Base-by-base conservation (phyloP, 345 rosid species). In the Ceriops tagal region DNA sequence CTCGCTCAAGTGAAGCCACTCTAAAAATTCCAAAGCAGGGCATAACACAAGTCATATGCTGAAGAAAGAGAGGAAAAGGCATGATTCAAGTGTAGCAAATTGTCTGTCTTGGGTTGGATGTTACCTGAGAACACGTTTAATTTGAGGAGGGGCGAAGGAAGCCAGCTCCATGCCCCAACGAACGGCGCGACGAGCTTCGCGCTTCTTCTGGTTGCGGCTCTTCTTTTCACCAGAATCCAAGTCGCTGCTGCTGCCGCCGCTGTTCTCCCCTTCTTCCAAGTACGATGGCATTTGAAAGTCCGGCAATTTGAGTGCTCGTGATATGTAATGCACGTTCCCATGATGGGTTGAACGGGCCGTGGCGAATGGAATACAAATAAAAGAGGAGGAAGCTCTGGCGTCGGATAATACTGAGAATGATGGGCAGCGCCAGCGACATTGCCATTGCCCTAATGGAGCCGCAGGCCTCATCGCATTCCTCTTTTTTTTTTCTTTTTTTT, bases 141-240 rank as follows among this genome's bases (percentile, higher is more conserved):
- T 80, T 76, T 91, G 93, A 32, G 88, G 78, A 27, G 71, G 64
- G 21, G 97, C 81, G 82, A 93, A 88, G 64, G 96, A 79, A 65
- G 96, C 83, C 2, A 91, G 83, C 58, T 93, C 87, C 92, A 88
- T 77, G 53, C 90, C 96, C 97, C 93, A 93, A 20, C 67, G 79
- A 22, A 91, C 87, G 52, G 96, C 89, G 64, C 85, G 96, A n/a
- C 83, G 88, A 72, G 98, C 96, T 62, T 91, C 95, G 73, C 96
- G 92, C 78, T 91, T 93, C 85, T 79, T 86, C 84, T 89, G 92
- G 80, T 89, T 87, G 53, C 89, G 86, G 69, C 96, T 93, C 82
- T 56, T 89, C 78, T 67, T 73, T 4, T 51, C 53, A 0, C 84
- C 92, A 51, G 86, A 72, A 61, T 84, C 97, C 22, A 82, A 76